phyloP scores from a whole-genome alignment of 805 yeast species.

The Ogataea parapolymorpha region DNA sequence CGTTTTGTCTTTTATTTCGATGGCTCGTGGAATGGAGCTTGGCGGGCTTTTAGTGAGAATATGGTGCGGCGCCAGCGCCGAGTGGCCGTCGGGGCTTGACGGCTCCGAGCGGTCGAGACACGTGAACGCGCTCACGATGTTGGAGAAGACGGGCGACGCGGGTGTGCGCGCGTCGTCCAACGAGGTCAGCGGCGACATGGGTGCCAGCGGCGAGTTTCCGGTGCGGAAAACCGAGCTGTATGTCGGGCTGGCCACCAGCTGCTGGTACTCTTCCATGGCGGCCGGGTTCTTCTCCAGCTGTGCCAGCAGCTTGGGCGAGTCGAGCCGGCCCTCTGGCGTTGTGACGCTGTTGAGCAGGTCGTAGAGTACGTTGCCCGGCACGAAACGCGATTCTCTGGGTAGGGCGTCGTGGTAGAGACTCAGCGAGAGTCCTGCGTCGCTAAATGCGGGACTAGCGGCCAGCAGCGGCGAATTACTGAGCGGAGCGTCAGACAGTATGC shows the following conservation, averaged over 20 bases:
- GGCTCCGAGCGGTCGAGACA: slow-evolving; percentile 24
- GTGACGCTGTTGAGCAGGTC: slow-evolving; percentile 23
- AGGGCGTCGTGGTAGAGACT: slow-evolving; percentile 16
- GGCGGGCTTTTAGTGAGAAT: slow-evolving; percentile 3
- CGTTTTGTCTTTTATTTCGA: slow-evolving; percentile 30
- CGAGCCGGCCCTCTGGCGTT: slow-evolving; percentile 19
- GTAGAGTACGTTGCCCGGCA: slow-evolving; percentile 22
- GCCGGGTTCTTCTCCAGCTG: slow-evolving; percentile 24
- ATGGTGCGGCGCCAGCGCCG: slow-evolving; percentile 15
- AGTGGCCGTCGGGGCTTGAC: slow-evolving; percentile 27
- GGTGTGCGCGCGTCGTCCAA: slow-evolving; percentile 1
- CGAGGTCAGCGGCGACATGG: slow-evolving; percentile 13
- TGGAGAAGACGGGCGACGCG: slow-evolving; percentile 28
- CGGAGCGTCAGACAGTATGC: slow-evolving; percentile 13
- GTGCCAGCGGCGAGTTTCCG: slow-evolving; percentile 12
- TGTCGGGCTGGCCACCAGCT: slow-evolving; percentile 18
- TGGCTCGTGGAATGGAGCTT: slow-evolving; percentile 20
- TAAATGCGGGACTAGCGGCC: slow-evolving; percentile 9
- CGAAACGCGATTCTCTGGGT: slow-evolving; percentile 14
- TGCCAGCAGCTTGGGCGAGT: slow-evolving; percentile 25
- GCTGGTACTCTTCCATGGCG: slow-evolving; percentile 24
- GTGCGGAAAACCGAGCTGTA: slow-evolving; percentile 11
- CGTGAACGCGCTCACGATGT: slow-evolving; percentile 28
- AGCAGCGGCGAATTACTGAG: neutral
- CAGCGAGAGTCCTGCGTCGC: slow-evolving; percentile 15